phyloP scores from a whole-genome alignment of 2,329 filamentous ascomycete species.

The Cadophora luteo-olivacea region DNA sequence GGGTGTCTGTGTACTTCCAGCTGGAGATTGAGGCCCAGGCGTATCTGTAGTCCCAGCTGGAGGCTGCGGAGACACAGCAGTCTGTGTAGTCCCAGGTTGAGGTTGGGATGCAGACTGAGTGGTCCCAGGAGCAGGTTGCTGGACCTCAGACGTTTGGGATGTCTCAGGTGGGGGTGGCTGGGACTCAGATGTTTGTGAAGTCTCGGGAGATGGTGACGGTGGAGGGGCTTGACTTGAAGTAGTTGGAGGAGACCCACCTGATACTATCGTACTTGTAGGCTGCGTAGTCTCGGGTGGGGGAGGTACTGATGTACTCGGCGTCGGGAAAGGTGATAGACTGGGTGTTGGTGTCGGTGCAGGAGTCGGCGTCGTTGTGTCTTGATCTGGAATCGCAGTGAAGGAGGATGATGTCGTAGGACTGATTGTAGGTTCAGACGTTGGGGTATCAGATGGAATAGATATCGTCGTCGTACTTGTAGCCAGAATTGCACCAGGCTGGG shows the following conservation, averaged over 20 bases:
- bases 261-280: background rate
- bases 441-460: background rate
- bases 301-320: background rate
- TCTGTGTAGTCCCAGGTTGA: background rate
- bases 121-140: background rate
- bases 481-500: constrained; percentile 17
- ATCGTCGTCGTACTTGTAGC: constrained; percentile 15
- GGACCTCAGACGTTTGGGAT: background rate
- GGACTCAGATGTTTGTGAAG: background rate
- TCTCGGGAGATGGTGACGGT: background rate
- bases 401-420: background rate
- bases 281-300: background rate
- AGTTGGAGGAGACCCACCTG: background rate
- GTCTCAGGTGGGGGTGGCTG: background rate
- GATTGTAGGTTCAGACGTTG: background rate
- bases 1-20: background rate
- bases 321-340: background rate
- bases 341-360: background rate
- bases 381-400: background rate
- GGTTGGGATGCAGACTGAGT: background rate
- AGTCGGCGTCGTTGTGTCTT: background rate
- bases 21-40: background rate
- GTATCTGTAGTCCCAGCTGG: background rate
- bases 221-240: background rate
- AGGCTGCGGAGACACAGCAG: background rate